Base-by-base conservation (phyloP, 1,284 basidiomycete genomes). In the Schizophyllum commune region DNA sequence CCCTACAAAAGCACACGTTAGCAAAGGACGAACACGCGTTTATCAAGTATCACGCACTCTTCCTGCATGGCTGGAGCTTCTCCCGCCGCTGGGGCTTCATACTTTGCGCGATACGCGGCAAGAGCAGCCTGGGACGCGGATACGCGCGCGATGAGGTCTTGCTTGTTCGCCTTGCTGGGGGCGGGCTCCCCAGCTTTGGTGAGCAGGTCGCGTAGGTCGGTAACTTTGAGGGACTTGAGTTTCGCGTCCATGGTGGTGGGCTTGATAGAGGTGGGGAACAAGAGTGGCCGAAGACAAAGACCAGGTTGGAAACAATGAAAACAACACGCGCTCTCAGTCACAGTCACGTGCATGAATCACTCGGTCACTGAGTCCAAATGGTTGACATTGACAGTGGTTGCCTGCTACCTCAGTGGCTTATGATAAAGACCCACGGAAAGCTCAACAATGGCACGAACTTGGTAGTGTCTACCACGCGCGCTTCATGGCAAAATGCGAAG, bases 161-260 rank as follows among this genome's bases (percentile, higher is more conserved):
- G 71, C 72, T 89, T 91, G 70, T 81, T 87, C 5, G 81, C 78
- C 66, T 83, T 86, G 67, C 80, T 75, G 0, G 81, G 78, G 55
- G 78, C 70, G 11, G 79, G 47, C 58, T 83, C 73, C 52, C 70
- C 65, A 32, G 85, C 86, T 56, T 77, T 77, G 58, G 77, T 59
- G 66, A 89, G 81, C 65, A 89, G 79, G 60, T 82, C 79, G 68
- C 78, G 85, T 71, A 90, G 83, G 64, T 89, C 88, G 39, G 80
- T 79, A 70, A 90, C 87, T 72, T 88, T 89, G 75, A 89, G 83
- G 1, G 83, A 71, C 74, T 85, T 85, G 59, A 80, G 74, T 68
- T 85, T 83, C 19, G 77, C 62, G 58, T 85, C 82, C 83, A 85
- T 85, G 52, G 52, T 54, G 7, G 52, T n/a, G 52, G 34, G 6